Conservation (phyloP, 306 rosid species). For the Inga oerstediana region DNA sequence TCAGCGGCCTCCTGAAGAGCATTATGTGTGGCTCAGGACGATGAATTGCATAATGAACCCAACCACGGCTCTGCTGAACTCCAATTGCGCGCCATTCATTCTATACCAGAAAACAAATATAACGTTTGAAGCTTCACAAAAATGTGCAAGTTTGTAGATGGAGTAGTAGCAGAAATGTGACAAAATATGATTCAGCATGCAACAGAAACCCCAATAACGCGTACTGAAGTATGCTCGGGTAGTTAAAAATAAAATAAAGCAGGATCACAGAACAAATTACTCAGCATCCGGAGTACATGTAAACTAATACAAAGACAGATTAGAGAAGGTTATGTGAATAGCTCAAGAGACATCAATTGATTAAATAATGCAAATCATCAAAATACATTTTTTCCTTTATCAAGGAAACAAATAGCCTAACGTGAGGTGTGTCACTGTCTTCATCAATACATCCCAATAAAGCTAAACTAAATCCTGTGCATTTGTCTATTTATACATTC, state of each 20-base stretch:
- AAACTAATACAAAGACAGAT: not conserved
- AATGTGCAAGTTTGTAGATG: not conserved
- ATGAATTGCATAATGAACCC: constrained; percentile 96
- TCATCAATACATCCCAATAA: not conserved
- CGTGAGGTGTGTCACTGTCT: not conserved
- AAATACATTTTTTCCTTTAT: not conserved
- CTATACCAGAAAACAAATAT: constrained; percentile 38
- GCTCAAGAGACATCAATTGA: not conserved
- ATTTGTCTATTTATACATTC: not conserved
- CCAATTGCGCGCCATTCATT: constrained; percentile 95
- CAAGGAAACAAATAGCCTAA: not conserved
- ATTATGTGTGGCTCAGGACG: constrained; percentile 97
- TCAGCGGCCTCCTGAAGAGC: constrained; percentile 97
- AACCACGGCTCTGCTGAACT: constrained; percentile 98
- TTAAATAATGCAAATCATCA: not conserved
- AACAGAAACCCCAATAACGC: not conserved
- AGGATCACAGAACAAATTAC: not conserved
- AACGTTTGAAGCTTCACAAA: not conserved
- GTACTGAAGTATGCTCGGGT: not conserved
- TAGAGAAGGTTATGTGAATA: not conserved
- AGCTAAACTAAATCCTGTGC: not conserved
- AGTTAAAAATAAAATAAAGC: not conserved
- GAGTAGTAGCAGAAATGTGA: not conserved
- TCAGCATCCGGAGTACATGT: too few relatives aligned
- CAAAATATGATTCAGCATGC: not conserved